phyloP scores from a whole-genome alignment of 2,329 filamentous ascomycete species.

The Hymenoscyphus infarciens region DNA sequence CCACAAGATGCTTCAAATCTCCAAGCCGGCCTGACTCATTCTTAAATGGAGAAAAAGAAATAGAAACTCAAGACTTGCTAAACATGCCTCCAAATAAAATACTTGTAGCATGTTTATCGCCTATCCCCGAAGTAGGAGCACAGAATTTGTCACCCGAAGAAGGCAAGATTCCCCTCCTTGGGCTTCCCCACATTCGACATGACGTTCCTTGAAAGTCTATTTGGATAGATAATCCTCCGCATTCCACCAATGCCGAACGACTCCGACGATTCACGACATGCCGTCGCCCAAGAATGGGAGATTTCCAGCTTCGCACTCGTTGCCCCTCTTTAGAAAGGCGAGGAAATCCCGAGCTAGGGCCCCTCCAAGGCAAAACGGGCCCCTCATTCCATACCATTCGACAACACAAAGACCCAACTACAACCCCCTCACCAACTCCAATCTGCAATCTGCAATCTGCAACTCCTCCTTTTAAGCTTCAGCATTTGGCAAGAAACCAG shows the following conservation, averaged over 20 bases:
- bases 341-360: not conserved
- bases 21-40: not conserved
- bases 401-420: not conserved
- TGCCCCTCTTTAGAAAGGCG: not conserved
- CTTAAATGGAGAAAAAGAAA: not conserved
- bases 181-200: not conserved
- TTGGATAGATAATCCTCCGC: not conserved
- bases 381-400: constrained; percentile 1
- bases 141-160: not conserved
- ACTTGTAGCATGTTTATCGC: not conserved
- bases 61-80: not conserved
- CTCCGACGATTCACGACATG: not conserved
- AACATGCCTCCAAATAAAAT: not conserved
- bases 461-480: not conserved
- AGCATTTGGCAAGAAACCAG: not conserved
- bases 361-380: not conserved
- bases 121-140: not conserved
- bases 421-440: not conserved
- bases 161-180: not conserved
- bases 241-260: not conserved
- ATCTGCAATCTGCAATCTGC: not conserved
- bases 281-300: not conserved
- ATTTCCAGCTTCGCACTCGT: not conserved
- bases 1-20: not conserved
- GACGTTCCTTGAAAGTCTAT: not conserved